Evolutionary conservation across 129 eudicot genomes (phyloP), one percentile per base, ranked within the genome.

Genomic region (Flaveria ramosissima): DNA sequence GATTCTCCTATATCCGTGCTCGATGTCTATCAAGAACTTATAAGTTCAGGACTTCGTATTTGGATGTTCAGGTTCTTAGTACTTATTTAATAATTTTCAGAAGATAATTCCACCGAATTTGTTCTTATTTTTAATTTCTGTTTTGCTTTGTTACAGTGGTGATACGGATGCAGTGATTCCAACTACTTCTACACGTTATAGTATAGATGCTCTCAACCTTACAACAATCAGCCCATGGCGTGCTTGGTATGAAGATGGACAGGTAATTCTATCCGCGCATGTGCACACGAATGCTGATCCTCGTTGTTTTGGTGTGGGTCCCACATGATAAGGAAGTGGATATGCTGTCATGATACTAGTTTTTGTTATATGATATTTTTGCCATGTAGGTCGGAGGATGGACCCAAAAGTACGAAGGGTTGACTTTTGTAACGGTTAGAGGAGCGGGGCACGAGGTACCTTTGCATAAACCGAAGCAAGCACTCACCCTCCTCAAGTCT

Each of bases 381-480:
- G 50, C 51, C 11, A 53, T 70, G 77, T 87, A 92, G 96, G 98
- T 93, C 0, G 98, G 92, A 81, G 98, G 98, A 75, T 88, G 96
- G 96, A 86, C 77, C 2, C 95, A 90, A 68, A 80, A 81, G 62
- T 93, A 93, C 15, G 75, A 87, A 64, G 98, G 98, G 70, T 89
- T 93, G 68, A 93, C 85, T 15, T 90, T 88, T 56, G 98, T 93
- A 52, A 83, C 92, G 7, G 79, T 93, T 19, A 88, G 98, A 82
- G 98, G 98, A 30, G 94, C 98, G 1, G 98, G 98, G 9, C 98
- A 90, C 53, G 97, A 93, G 84, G 96, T 93, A 36, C 92, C 98
- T 67, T 82, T 93, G 80, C 98, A 90, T 78, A 87, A 66, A 69
- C 96, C 97, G 10, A 88, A 90, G 82, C 85, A 81, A 64, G 96